These are phyloP conservation scores for Chloris gayana DNA, from an alignment of 176 grass and related monocot species.

Conservation along the genomic window DNA sequence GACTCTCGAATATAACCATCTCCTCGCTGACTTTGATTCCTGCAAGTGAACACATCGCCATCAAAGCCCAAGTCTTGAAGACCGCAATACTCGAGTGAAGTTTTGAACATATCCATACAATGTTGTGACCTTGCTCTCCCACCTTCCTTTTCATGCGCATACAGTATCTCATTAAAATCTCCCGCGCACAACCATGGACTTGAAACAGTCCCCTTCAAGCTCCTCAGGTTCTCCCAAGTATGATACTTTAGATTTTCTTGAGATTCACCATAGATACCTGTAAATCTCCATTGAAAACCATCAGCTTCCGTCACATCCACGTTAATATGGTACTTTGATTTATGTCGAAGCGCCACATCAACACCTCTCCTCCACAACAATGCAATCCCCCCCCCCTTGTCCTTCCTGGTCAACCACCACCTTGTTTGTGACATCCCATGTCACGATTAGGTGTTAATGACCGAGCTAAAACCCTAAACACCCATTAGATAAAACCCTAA, in stretches of 20 bases:
- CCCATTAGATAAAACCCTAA: no score
- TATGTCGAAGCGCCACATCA: background rate
- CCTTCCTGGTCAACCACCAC: background rate
- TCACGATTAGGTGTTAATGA: no score
- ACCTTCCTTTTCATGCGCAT: background rate
- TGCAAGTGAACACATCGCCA: background rate
- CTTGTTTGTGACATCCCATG: no score
- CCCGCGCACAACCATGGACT: background rate
- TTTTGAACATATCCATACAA: background rate
- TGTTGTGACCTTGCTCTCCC: background rate
- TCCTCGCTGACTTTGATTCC: background rate
- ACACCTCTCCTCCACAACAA: background rate
- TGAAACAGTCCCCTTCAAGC: no score
- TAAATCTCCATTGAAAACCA: background rate
- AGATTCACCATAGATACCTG: background rate
- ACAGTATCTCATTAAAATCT: background rate
- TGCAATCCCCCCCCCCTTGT: background rate
- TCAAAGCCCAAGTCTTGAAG: background rate
- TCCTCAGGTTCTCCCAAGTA: no score
- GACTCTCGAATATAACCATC: background rate
- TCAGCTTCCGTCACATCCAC: no score
- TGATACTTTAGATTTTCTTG: background rate
- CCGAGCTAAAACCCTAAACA: no score
- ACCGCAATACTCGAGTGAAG: background rate
- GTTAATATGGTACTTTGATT: no score